phyloP scores from a whole-genome alignment of 129 eudicot genomes.

The Escallonia rubra region DNA sequence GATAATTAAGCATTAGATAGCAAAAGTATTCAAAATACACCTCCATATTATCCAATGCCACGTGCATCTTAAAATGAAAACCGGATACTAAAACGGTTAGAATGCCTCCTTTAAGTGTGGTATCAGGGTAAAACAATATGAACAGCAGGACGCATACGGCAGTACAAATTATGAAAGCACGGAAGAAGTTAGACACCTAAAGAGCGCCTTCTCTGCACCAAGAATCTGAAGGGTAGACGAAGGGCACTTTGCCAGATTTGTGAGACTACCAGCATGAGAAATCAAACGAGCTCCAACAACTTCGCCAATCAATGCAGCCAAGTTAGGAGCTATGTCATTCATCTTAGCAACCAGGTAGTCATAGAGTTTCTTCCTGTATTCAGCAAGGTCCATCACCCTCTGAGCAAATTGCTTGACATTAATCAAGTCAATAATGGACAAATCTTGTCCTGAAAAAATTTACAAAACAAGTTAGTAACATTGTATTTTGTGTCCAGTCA shows the following conservation, averaged over 20 bases:
- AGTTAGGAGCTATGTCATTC: slow-evolving; percentile 92
- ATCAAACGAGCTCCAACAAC: slow-evolving; percentile 94
- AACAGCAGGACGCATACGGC: background rate
- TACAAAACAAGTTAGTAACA: background rate
- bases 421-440: slow-evolving; percentile 80
- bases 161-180: background rate
- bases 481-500: background rate
- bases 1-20: background rate
- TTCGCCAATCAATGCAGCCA: slow-evolving; percentile 94
- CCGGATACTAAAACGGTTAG: too few species aligned
- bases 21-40: too few species aligned
- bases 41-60: too few species aligned
- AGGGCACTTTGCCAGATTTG: slow-evolving; percentile 94
- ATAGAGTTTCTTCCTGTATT: slow-evolving; percentile 84
- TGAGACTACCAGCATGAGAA: slow-evolving; percentile 96
- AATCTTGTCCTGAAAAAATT: slow-evolving; percentile 65
- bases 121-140: too few species aligned
- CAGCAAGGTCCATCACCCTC: slow-evolving; percentile 85
- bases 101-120: too few species aligned
- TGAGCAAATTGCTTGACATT: slow-evolving; percentile 88
- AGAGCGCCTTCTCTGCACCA: slow-evolving; percentile 97
- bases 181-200: slow-evolving; percentile 39
- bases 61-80: too few species aligned
- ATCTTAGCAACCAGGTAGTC: slow-evolving; percentile 85
- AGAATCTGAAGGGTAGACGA: slow-evolving; percentile 94